A percentile compares a stretch with the other conserved stretches of the same genome.
Evolutionary conservation across 2,329 filamentous ascomycete genomes (phyloP).

Genomic region (Colletotrichum liaoningense): DNA sequence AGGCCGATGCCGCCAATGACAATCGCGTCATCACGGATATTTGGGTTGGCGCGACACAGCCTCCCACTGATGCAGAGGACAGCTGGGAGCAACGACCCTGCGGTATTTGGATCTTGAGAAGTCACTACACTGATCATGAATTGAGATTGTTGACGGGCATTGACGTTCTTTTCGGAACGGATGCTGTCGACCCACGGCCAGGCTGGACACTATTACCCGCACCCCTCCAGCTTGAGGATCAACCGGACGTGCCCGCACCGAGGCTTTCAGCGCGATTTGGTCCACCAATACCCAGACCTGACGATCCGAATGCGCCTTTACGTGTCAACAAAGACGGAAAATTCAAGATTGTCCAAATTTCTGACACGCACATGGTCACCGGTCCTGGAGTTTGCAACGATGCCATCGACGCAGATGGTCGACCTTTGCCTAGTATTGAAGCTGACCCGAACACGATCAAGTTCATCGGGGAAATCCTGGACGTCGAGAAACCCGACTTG

Average conservation of each 20-base stretch:
- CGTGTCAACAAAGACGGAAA: not conserved
- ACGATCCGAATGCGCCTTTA: not conserved
- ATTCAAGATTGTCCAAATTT: not conserved
- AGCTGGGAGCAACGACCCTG: not conserved
- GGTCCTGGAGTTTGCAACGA: not conserved
- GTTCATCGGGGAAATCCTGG: not conserved
- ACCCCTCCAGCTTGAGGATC: not conserved
- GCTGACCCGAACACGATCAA: not conserved
- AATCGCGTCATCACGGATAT: not conserved
- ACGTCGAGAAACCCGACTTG: not conserved
- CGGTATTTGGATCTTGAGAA: not conserved
- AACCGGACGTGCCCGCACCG: not conserved
- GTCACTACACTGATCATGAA: not conserved
- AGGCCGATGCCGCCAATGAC: not conserved
- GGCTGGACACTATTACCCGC: not conserved
- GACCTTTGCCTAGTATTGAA: not conserved
- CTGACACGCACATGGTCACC: not conserved
- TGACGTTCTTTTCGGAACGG: not conserved
- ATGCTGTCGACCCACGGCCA: not conserved
- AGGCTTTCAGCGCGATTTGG: not conserved
- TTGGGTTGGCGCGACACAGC: not conserved
- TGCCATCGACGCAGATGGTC: not conserved
- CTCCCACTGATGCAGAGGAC: not conserved
- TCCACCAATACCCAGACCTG: not conserved
- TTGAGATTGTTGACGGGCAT: not conserved